Base-by-base conservation (phyloP, 2,329 filamentous ascomycete genomes). In the Chaetomium olivaceum region DNA sequence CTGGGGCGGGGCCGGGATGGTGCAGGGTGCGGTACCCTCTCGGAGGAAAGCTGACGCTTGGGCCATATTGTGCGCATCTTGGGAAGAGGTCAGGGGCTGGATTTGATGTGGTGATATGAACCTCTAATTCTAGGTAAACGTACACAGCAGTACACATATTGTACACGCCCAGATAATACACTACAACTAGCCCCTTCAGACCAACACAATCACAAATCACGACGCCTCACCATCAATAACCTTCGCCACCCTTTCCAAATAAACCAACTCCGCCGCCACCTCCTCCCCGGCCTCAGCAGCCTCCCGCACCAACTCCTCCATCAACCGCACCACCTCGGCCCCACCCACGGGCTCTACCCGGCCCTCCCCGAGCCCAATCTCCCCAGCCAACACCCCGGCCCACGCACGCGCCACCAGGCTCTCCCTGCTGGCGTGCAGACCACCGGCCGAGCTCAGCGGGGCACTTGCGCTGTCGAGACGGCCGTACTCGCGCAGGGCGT, bases 191-290 rank as follows among this genome's bases (percentile, higher is more conserved):
- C 0, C 79, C 73, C 71, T 84, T 81, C 58, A 87, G 62, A 25
- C 87, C 69, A 59, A 75, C 74, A 64, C 80, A 3, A 3, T 29
- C 27, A 80, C 9, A 83, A 69, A 63, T 81, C 71, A 69, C 3
- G 27, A 3, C 27, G 27, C 27, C 71, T 74, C 33, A 8, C n/a
- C 19, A 9, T n/a, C 58, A 14, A 68, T 14, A 16, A 43, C n/a
- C 33, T 4, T 31, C 58, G 19, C 68, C 61, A 6, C 56, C 55
- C 54, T 6, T n/a, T 48, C 36, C 12, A 68, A 1, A 60, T 66
- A 66, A 36, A 16, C 14, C 58, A 27, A 57, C 58, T 67, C 67
- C 19, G 57, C 59, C 27, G 50, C 48, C 21, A 33, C 52, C 39
- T 11, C 54, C 52, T 64, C 65, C 50, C 54, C 48, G 27, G 19